Base-by-base conservation (phyloP, 352 stramenopile genomes). In the Sclerospora graminicola region DNA sequence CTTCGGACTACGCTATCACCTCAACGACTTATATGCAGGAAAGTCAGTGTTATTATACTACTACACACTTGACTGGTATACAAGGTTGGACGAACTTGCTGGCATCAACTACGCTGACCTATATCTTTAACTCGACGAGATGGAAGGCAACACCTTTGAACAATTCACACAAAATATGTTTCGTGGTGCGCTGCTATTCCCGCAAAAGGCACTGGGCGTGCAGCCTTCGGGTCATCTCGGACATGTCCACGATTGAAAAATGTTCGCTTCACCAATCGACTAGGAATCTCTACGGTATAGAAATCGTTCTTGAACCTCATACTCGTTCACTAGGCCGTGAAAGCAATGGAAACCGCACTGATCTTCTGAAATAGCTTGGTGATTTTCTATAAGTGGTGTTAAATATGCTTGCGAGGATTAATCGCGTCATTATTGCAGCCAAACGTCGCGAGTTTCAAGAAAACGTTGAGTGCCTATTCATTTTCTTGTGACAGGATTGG, bases 391-490 rank as follows among this genome's bases (percentile, higher is more conserved):
- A 13, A 76, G 50, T 10, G 58, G 63, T 20, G 77, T 41, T n/a
- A n/a, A 19, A 83, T 49, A 20, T 81, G 69, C 34, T 69, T 71
- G 13, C 71, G 73, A 10, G 71, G 60, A 32, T 57, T 58, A 49
- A 66, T 72, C 5, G 66, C 60, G 58, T 86, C 69, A 56, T 81
- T 83, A 51, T 85, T 84, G 52, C 76, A 89, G 38, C 68, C 76
- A 13, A 55, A 64, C 6, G 59, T 36, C 11, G 76, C 76, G 38
- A 89, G 55, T 42, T 79, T 68, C 11, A 89, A 53, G 48, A 86
- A 89, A 36, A 73, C 51, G 54, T 89, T 89, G 41, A 89, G 60
- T 10, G 76, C 74, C 13, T 76, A 48, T 51, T 85, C 76, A 35
- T 89, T 85, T 46, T 69, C 54, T 14, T 50, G 50, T n/a, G 69